Evolutionary conservation across 768 basidiomycete species (phyloP).

Genomic region (Phallus indusiatus): DNA sequence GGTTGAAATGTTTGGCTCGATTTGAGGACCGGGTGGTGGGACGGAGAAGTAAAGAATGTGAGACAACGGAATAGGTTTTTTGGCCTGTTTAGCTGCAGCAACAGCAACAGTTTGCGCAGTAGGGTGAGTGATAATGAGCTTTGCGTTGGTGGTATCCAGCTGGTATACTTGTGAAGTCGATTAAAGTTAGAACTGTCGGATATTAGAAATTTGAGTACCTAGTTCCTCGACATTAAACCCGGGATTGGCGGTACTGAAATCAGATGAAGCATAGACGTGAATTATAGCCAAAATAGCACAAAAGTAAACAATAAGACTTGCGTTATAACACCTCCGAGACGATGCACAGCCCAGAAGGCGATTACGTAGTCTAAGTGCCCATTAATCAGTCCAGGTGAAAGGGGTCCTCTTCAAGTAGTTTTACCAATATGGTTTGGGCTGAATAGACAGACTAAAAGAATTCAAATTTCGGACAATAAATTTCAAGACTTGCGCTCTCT

Average conservation of each 20-base stretch:
- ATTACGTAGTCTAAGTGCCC: slow-evolving; percentile 25
- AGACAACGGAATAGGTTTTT: slow-evolving; percentile 29
- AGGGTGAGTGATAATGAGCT: slow-evolving; percentile 33
- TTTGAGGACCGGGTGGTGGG: not conserved
- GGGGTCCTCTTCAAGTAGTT: slow-evolving; percentile 7
- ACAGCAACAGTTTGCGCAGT: slow-evolving; percentile 39
- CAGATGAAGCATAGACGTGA: slow-evolving; percentile 36
- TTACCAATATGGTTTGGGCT: slow-evolving; percentile 60
- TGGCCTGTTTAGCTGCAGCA: slow-evolving; percentile 27
- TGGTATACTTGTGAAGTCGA: slow-evolving; percentile 29
- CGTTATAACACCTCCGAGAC: slow-evolving; percentile 14
- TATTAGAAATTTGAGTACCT: not conserved
- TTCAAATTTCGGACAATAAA: not conserved
- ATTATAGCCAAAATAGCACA: slow-evolving; percentile 24
- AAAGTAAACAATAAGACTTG: slow-evolving; percentile 28
- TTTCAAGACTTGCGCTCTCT: slow-evolving; percentile 25
- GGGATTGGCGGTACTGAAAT: slow-evolving; percentile 6
- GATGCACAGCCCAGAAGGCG: slow-evolving; percentile 42
- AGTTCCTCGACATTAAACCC: slow-evolving; percentile 7
- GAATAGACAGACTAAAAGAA: slow-evolving; percentile 45
- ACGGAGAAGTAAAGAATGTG: slow-evolving; percentile 1
- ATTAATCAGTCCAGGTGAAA: not conserved
- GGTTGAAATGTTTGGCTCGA: slow-evolving; percentile 29
- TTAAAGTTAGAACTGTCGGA: not conserved
- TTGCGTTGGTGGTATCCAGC: slow-evolving; percentile 36